phyloP scores from a whole-genome alignment of 345 rosid genomes.

The Hibiscus trionum region DNA sequence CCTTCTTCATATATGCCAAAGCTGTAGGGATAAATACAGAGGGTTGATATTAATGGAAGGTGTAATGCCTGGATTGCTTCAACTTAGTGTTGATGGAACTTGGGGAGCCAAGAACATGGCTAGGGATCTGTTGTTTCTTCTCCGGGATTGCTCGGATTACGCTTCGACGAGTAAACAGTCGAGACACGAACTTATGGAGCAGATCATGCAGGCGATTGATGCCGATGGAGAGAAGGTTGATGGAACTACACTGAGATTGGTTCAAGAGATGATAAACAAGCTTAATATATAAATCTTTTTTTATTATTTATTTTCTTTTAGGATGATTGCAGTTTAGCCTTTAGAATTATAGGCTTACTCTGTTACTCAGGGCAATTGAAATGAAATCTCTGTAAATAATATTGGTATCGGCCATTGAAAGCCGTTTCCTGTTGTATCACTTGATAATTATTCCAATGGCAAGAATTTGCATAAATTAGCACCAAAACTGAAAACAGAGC shows the following conservation, averaged over 20 bases:
- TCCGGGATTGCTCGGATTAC: slow-evolving; percentile 43
- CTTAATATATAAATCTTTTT: slow-evolving; percentile 31
- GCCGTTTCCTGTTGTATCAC: neutral
- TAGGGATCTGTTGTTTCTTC: slow-evolving; percentile 48
- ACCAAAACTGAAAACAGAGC: neutral
- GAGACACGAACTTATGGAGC: slow-evolving; percentile 45
- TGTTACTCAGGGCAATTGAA: neutral
- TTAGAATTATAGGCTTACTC: neutral
- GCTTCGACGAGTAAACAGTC: slow-evolving; percentile 28
- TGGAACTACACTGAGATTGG: slow-evolving; percentile 41
- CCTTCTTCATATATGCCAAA: slow-evolving; percentile 48
- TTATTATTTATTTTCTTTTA: neutral
- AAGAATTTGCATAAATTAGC: neutral
- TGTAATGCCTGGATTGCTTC: slow-evolving; percentile 70
- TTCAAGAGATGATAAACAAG: slow-evolving; percentile 76
- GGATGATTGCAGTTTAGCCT: neutral
- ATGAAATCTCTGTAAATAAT: slow-evolving; percentile 1
- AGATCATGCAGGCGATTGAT: slow-evolving; percentile 67
- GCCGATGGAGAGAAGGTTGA: slow-evolving; percentile 42
- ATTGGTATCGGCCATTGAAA: neutral
- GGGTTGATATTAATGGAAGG: slow-evolving; percentile 71
- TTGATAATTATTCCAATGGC: neutral
- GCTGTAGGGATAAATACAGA: slow-evolving; percentile 59
- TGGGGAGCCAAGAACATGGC: slow-evolving; percentile 55
- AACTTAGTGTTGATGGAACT: slow-evolving; percentile 70